Base-by-base conservation (phyloP, 345 rosid species). In the Eucalyptus cloeziana region DNA sequence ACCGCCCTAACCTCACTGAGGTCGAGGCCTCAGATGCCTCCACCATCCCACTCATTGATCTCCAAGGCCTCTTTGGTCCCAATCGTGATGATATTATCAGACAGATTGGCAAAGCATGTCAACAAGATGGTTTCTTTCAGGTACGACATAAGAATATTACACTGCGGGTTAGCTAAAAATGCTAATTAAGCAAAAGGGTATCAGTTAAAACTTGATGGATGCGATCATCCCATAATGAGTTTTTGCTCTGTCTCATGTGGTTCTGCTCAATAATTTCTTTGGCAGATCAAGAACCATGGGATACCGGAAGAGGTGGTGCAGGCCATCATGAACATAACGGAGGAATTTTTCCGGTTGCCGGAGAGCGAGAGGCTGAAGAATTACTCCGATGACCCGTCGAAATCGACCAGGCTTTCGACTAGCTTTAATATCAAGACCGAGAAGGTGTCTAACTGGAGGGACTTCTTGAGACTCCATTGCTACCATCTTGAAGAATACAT, bases 391-490 rank as follows among this genome's bases (percentile, higher is more conserved):
- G 99, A 96, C 85, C 90, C 99, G 13, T 58, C 91, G 5, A 96
- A 94, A 89, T 89, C 93, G 3, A 93, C 93, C 31, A 91, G 97
- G 86, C 89, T 94, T 43, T 97, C 99, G 4, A 95, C 98, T 4
- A 96, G 99, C 89, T 96, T 97, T 88, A 97, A 96, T 79, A 90
- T 94, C n/a, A 94, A 89, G 83, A 92, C 95, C 2, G 98, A 96
- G 90, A 93, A 95, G 89, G 92, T 95, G 51, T 85, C 95, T 21
- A 96, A 94, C 90, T 97, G 99, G 99, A 96, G 98, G 89, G 99
- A 96, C 89, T 96, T 87, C 91, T 91, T 96, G 60, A 91, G 99
- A 83, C 92, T 96, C 88, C 98, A 96, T 85, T 97, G 99, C 87
- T 93, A 92, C 90, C 98, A 98, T 52, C 92, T 97, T 7, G 90